Conservation (phyloP, 352 stramenopile species). For the Phytopythium oedochilum region DNA sequence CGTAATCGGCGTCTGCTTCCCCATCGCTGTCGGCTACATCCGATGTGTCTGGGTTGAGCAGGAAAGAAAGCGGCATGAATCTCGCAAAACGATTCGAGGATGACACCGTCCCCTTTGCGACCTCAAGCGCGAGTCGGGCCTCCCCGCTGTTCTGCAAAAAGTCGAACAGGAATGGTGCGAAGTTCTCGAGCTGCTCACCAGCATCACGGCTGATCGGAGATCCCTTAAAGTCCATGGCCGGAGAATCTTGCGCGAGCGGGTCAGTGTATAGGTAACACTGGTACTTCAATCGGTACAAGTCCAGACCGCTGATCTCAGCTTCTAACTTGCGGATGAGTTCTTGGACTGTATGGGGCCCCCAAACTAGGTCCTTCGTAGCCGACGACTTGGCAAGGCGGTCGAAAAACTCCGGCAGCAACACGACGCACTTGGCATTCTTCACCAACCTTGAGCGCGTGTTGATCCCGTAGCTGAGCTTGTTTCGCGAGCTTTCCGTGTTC, state of each 20-base stretch:
- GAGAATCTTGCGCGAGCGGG: slow-evolving; percentile 56
- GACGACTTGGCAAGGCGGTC: slow-evolving; percentile 73
- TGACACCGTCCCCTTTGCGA: slow-evolving; percentile 73
- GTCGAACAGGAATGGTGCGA: slow-evolving; percentile 69
- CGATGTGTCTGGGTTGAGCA: slow-evolving; percentile 70
- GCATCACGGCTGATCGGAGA: slow-evolving; percentile 16
- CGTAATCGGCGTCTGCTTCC: slow-evolving; percentile 49
- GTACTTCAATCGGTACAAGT: slow-evolving; percentile 78
- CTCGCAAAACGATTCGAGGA: slow-evolving; percentile 76
- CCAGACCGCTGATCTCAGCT: slow-evolving; percentile 59
- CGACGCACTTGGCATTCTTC: slow-evolving; percentile 71
- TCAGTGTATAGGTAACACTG: slow-evolving; percentile 81
- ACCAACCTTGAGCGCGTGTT: slow-evolving; percentile 74
- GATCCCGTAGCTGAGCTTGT: slow-evolving; percentile 67
- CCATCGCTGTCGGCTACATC: slow-evolving; percentile 63
- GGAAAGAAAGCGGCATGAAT: slow-evolving; percentile 76
- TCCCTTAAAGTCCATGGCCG: slow-evolving; percentile 39
- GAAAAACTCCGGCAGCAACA: slow-evolving; percentile 85
- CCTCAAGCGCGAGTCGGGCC: slow-evolving; percentile 54
- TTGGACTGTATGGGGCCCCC: slow-evolving; percentile 63
- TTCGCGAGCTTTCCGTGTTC: slow-evolving; percentile 54
- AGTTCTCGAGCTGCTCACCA: slow-evolving; percentile 36
- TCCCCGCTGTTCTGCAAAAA: slow-evolving; percentile 65
- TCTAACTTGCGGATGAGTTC: slow-evolving; percentile 75
- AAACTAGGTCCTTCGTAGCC: slow-evolving; percentile 79